Evolutionary conservation across 495 filamentous ascomycete species (phyloP).

Genomic region (Penicillium taxi): DNA sequence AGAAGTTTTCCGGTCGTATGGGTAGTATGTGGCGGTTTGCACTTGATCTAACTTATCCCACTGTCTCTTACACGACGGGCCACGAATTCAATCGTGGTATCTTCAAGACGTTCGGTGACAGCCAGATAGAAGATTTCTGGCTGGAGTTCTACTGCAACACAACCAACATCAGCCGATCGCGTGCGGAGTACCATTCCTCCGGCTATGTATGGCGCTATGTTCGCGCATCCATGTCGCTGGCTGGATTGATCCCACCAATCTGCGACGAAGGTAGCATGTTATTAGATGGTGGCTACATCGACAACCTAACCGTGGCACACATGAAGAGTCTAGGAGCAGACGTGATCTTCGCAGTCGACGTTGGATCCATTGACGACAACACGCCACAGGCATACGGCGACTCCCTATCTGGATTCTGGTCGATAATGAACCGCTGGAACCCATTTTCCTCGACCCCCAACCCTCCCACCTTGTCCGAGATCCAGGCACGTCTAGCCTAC

Average conservation of each 20-base stretch:
- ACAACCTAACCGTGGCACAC: conserved; percentile 93
- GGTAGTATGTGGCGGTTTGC: conserved; percentile 96
- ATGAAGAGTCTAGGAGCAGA: conserved; percentile 94
- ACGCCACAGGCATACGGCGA: conserved; percentile 88
- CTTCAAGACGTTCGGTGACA: conserved; percentile 94
- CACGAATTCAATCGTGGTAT: conserved; percentile 99
- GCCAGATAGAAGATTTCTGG: conserved; percentile 98
- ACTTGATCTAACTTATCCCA: conserved; percentile 90
- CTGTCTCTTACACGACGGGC: conserved; percentile 89
- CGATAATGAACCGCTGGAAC: conserved; percentile 91
- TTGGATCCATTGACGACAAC: conserved; percentile 83
- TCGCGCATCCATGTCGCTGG: conserved; percentile 90
- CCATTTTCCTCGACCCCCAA: conserved; percentile 81
- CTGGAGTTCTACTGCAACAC: conserved; percentile 98
- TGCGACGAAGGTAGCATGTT: conserved; percentile 97
- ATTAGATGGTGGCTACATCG: conserved; percentile 91
- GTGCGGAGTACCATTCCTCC: conserved; percentile 83
- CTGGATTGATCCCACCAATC: conserved; percentile 83
- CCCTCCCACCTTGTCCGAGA: conserved; percentile 90
- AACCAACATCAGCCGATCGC: conserved; percentile 88
- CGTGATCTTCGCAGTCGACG: conserved; percentile 91
- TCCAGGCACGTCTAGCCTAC: conserved; percentile 90
- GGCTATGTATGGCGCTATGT: conserved; percentile 97
- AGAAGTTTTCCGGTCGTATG: conserved; percentile 97
- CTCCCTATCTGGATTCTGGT: conserved; percentile 91